phyloP scores from a whole-genome alignment of 2,329 filamentous ascomycete species.

The Colletotrichum chlorophyti region DNA sequence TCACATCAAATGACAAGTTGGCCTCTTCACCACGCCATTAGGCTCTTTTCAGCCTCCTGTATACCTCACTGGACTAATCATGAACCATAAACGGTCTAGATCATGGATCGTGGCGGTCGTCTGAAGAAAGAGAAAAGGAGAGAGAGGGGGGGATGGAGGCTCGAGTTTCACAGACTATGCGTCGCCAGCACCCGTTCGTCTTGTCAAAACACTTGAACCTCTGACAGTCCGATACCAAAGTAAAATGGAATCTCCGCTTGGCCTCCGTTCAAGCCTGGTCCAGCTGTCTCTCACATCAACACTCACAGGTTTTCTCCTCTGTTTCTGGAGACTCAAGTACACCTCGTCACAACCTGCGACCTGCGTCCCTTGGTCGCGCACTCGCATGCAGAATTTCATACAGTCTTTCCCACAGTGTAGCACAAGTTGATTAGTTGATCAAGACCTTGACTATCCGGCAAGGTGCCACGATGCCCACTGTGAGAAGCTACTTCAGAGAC shows the following conservation, averaged over 20 bases:
- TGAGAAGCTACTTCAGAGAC: constrained; percentile 10
- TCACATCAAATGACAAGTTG: no score
- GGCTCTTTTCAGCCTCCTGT: neutral
- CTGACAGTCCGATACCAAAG: neutral
- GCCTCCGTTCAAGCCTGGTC: constrained; percentile 22
- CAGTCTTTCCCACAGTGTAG: no score
- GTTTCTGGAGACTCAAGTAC: neutral
- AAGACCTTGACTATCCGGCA: no score
- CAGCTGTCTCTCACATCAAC: constrained; percentile 23
- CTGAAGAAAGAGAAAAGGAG: no score
- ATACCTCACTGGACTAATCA: no score
- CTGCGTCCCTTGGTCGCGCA: neutral
- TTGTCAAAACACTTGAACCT: neutral
- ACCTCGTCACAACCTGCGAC: neutral
- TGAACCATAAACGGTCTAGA: neutral
- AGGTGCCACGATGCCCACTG: no score
- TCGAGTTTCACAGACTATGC: constrained; percentile 16
- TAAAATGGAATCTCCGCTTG: neutral
- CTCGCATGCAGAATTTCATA: no score
- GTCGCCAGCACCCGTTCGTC: constrained; percentile 1
- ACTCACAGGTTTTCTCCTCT: constrained; percentile 15
- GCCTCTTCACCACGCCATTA: no score
- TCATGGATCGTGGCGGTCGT: neutral
- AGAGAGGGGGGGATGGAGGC: no score
- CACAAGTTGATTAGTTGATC: no score